Percentiles rank a stretch among this genome's conserved stretches.
Conservation (phyloP, 306 rosid genomes). For the Lagenaria siceraria region DNA sequence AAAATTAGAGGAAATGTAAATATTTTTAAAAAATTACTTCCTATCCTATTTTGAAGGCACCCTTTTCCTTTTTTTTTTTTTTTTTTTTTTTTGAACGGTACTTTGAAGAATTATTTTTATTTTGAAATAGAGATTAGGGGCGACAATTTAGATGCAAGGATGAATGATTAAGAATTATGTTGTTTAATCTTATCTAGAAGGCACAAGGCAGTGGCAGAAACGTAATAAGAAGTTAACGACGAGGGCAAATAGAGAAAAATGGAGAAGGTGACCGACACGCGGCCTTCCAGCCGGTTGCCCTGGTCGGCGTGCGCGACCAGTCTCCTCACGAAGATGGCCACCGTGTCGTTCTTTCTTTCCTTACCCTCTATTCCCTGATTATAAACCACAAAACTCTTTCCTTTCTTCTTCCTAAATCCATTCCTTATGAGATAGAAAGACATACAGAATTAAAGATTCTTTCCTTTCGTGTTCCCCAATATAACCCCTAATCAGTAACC, state of each 20-base stretch:
- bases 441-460: slow-evolving; percentile 1
- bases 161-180: neutral
- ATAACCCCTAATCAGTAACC: neutral
- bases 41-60: too few species aligned
- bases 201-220: neutral
- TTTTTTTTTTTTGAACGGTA: too few species aligned
- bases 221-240: neutral
- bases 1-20: too few species aligned
- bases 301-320: slow-evolving; percentile 24
- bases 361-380: slow-evolving; percentile 1
- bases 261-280: slow-evolving; percentile 13
- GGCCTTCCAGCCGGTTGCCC: slow-evolving; percentile 10
- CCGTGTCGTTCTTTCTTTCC: slow-evolving; percentile 6
- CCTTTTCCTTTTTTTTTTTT: too few species aligned
- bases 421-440: neutral
- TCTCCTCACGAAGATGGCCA: slow-evolving; percentile 1
- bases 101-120: too few species aligned
- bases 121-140: neutral
- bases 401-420: neutral
- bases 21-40: too few species aligned
- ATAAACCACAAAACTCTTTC: slow-evolving; percentile 19
- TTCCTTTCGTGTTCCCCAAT: slow-evolving; percentile 1
- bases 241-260: neutral
- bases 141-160: neutral
- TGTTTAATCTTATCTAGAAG: neutral